A percentile compares a stretch with the other conserved stretches of the same genome.
These are phyloP conservation scores for Trichopus zeylanicus DNA, from an alignment of 116 monocot species.

Conservation along the genomic window DNA sequence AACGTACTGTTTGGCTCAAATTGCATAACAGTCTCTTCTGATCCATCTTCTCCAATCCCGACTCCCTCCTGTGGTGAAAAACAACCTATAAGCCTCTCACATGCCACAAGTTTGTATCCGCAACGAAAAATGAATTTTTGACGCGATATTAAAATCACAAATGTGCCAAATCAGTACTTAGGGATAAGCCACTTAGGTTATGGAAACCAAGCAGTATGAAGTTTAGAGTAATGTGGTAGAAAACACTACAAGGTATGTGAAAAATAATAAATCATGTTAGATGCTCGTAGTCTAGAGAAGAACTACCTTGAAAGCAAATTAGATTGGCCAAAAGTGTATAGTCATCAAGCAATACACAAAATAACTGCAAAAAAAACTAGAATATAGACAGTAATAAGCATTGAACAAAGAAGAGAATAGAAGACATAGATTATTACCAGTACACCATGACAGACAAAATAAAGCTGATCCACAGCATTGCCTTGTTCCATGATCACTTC, in stretches of 20 bases:
- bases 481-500: slow-evolving; percentile 89
- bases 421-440: slow-evolving; percentile 33
- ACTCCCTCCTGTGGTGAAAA: slow-evolving; percentile 50
- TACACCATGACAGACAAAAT: slow-evolving; percentile 74
- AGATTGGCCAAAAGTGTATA: background rate
- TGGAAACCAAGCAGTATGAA: no score
- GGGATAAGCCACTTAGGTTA: no score
- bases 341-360: background rate
- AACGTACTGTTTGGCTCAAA: slow-evolving; percentile 57
- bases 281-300: no score
- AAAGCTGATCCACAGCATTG: slow-evolving; percentile 77
- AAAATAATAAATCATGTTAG: no score
- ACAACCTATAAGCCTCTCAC: background rate
- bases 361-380: background rate
- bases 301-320: background rate
- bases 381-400: background rate
- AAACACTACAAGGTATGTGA: no score
- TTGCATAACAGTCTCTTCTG: slow-evolving; percentile 46
- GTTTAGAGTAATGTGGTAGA: no score
- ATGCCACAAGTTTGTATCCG: background rate
- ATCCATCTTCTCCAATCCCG: slow-evolving; percentile 61
- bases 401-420: background rate
- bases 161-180: no score
- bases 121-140: background rate
- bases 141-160: background rate